These are phyloP conservation scores for Neurospora intermedia DNA, from an alignment of 495 filamentous ascomycete genomes.

Conservation along the genomic window DNA sequence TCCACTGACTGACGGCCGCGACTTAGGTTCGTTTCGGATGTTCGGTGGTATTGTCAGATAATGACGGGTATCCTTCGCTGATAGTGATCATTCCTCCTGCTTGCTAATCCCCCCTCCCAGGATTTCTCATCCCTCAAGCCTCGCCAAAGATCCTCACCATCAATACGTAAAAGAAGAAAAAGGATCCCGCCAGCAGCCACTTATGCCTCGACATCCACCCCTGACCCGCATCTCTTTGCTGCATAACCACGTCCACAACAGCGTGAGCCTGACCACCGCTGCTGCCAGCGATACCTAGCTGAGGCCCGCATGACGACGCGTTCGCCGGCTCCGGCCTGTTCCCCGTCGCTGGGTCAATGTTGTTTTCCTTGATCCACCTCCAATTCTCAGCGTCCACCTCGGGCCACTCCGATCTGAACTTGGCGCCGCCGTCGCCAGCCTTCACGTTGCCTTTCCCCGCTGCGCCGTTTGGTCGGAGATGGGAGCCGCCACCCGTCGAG, in stretches of 20 bases:
- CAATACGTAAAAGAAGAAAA: slow-evolving; percentile 70
- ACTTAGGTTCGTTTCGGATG: background rate
- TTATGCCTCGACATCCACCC: slow-evolving; percentile 74
- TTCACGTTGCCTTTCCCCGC: slow-evolving; percentile 39
- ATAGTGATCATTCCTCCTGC: background rate
- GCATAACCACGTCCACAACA: slow-evolving; percentile 64
- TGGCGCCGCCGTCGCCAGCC: slow-evolving; percentile 9
- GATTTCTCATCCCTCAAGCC: slow-evolving; percentile 1
- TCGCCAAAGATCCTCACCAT: slow-evolving; percentile 59
- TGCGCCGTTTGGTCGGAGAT: slow-evolving; percentile 27
- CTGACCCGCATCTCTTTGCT: slow-evolving; percentile 65
- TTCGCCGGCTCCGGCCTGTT: slow-evolving; percentile 32
- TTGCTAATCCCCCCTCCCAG: background rate
- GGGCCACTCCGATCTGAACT: slow-evolving; percentile 58
- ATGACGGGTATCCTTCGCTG: background rate
- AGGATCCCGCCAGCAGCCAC: slow-evolving; percentile 51
- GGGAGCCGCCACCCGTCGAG: slow-evolving; percentile 84
- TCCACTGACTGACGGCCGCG: background rate
- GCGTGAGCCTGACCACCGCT: slow-evolving; percentile 64
- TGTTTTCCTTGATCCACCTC: slow-evolving; percentile 79
- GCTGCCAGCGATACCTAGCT: slow-evolving; percentile 46
- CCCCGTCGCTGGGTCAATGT: slow-evolving; percentile 71
- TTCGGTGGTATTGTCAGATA: background rate
- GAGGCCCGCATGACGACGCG: slow-evolving; percentile 54
- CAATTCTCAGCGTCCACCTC: slow-evolving; percentile 87